Percentiles rank a stretch among this genome's conserved stretches.
Conservation (phyloP, 495 filamentous ascomycete species). For the Aspergillus nanangensis region DNA sequence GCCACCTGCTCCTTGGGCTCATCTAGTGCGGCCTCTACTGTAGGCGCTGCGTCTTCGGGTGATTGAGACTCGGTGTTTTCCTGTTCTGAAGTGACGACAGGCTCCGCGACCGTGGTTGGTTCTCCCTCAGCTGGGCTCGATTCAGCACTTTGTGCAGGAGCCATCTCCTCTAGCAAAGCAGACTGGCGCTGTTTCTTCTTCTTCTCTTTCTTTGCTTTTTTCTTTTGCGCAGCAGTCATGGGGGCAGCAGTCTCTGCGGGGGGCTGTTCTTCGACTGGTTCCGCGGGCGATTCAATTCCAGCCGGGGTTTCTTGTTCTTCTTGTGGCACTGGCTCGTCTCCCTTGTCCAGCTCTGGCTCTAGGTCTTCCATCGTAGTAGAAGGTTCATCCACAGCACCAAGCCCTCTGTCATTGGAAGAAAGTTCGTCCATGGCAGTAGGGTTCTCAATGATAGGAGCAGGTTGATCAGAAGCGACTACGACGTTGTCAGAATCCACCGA, state of each 20-base stretch:
- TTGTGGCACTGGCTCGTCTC: too few species aligned
- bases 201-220: conserved; percentile 19
- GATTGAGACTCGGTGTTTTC: neutral
- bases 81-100: neutral
- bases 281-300: neutral
- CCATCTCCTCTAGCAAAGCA: conserved; percentile 3
- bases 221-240: conserved; percentile 14
- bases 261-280: neutral
- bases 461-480: too few species aligned
- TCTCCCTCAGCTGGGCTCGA: neutral
- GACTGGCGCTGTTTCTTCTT: conserved; percentile 18
- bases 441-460: too few species aligned
- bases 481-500: too few species aligned
- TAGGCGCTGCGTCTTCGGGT: neutral
- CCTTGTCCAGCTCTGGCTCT: conserved; percentile 8
- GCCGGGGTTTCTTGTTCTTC: conserved; percentile 1
- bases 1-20: neutral
- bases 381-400: too few species aligned
- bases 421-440: too few species aligned
- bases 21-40: neutral
- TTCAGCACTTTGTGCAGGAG: conserved; percentile 6
- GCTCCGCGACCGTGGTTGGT: neutral
- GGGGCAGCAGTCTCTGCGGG: conserved; percentile 5
- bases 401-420: too few species aligned
- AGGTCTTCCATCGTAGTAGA: neutral